Percentiles rank a stretch among this genome's conserved stretches.
Conservation (phyloP, 805 yeast genomes). For the Candida wancherniae region DNA sequence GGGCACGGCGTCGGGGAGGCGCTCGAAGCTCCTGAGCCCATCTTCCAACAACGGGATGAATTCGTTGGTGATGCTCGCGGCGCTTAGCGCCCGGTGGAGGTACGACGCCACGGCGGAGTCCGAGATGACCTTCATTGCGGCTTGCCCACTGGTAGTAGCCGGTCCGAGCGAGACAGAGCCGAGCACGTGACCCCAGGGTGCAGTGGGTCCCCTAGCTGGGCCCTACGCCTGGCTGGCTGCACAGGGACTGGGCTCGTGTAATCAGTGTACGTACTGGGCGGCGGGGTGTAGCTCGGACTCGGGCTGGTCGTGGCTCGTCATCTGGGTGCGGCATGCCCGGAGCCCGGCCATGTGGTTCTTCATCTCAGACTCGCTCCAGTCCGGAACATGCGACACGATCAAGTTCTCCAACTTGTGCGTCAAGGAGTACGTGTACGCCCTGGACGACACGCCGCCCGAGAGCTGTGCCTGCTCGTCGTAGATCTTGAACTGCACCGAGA, state of each 20-base stretch:
- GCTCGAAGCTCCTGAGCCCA: conserved; percentile 39
- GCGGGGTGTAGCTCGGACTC: not conserved
- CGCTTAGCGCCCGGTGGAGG: conserved; percentile 24
- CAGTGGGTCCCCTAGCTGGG: too few relatives aligned
- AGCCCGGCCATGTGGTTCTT: conserved; percentile 4
- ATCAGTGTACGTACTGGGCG: conserved; percentile 6
- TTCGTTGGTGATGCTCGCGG: conserved; percentile 18
- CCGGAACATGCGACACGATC: conserved; percentile 3
- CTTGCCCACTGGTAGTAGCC: too few relatives aligned
- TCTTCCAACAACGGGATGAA: conserved; percentile 34
- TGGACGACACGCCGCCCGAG: conserved; percentile 8
- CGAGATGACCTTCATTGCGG: conserved; percentile 27
- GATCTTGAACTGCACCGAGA: conserved; percentile 29
- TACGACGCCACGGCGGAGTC: conserved; percentile 26
- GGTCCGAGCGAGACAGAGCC: too few relatives aligned
- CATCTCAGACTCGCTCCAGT: not conserved
- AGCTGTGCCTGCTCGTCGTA: conserved; percentile 13
- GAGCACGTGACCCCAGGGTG: too few relatives aligned
- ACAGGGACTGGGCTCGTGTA: too few relatives aligned
- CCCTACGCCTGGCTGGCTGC: too few relatives aligned
- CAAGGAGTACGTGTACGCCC: conserved; percentile 14
- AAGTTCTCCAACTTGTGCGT: conserved; percentile 11
- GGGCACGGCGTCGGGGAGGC: conserved; percentile 46
- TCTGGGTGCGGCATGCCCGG: conserved; percentile 2
- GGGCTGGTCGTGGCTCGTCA: conserved; percentile 4